These are phyloP conservation scores for Rhodotorula paludigena DNA, from an alignment of 768 basidiomycete genomes.

Conservation along the genomic window DNA sequence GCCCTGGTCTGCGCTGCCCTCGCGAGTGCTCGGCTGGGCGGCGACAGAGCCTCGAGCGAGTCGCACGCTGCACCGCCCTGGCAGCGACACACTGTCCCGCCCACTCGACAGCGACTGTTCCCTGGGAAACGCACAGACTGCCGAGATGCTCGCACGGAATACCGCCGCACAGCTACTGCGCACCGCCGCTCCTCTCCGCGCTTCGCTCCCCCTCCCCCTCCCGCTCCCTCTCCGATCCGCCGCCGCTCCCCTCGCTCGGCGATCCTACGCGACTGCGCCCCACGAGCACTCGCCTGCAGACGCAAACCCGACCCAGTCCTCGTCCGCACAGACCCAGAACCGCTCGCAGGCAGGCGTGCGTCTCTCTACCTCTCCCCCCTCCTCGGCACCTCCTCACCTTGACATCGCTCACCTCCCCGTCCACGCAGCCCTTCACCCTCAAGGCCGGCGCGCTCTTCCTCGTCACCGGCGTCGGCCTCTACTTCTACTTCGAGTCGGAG, in stretches of 20 bases:
- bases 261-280: too few relatives aligned
- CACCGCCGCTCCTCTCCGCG: neutral
- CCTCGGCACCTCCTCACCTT: neutral
- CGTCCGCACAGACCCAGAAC: slow-evolving; percentile 9
- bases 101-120: too few relatives aligned
- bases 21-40: too few relatives aligned
- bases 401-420: too few relatives aligned
- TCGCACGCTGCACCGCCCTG: too few relatives aligned
- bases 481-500: slow-evolving; percentile 81
- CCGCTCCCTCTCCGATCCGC: neutral
- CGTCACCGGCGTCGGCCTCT: slow-evolving; percentile 72
- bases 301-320: slow-evolving; percentile 8
- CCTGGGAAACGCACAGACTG: neutral
- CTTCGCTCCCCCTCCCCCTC: neutral
- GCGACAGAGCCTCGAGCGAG: too few relatives aligned
- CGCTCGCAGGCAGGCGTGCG: slow-evolving; percentile 16
- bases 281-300: neutral
- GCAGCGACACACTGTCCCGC: too few relatives aligned
- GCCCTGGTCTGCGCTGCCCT: too few relatives aligned
- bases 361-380: neutral
- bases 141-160: neutral
- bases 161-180: neutral
- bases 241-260: neutral
- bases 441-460: slow-evolving; percentile 76
- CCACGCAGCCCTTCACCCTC: slow-evolving; percentile 79